phyloP scores from a whole-genome alignment of 768 basidiomycete species.

The Phylloporus arenicola region DNA sequence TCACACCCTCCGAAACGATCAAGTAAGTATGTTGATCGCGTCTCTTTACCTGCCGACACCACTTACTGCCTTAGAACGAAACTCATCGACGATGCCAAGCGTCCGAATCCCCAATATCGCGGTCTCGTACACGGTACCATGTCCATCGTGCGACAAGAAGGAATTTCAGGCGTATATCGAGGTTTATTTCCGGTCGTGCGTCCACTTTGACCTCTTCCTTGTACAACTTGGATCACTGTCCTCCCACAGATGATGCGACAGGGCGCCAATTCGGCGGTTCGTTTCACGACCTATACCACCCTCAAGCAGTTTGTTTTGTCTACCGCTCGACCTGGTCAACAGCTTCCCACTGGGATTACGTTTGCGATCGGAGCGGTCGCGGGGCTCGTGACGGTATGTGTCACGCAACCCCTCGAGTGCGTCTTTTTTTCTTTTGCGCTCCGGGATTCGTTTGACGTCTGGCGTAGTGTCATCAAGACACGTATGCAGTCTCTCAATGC shows the following conservation, averaged over 20 bases:
- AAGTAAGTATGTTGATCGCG: constrained; percentile 53
- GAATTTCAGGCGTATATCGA: constrained; percentile 78
- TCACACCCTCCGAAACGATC: constrained; percentile 97
- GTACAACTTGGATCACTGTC: neutral
- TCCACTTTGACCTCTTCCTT: constrained; percentile 7
- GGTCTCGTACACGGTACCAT: constrained; percentile 83
- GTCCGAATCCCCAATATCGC: constrained; percentile 76
- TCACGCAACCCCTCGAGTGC: constrained; percentile 80
- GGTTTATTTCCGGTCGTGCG: constrained; percentile 91
- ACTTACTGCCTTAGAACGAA: constrained; percentile 69
- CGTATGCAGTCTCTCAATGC: constrained; percentile 95
- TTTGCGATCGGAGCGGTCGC: constrained; percentile 94
- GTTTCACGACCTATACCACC: constrained; percentile 93
- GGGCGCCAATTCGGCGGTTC: constrained; percentile 94
- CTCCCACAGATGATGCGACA: constrained; percentile 84
- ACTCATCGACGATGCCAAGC: constrained; percentile 90
- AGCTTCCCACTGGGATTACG: constrained; percentile 80
- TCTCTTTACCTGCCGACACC: neutral
- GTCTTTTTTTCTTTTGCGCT: constrained; percentile 18
- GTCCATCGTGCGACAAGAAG: constrained; percentile 80
- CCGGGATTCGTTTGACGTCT: neutral
- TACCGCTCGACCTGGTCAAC: constrained; percentile 74
- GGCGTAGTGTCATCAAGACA: constrained; percentile 85
- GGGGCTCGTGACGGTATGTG: constrained; percentile 91
- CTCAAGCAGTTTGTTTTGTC: constrained; percentile 92